Evolutionary conservation across 257 asterid species (phyloP), one percentile per base, ranked within the genome.

Genomic region (Nicotiana undulata): DNA sequence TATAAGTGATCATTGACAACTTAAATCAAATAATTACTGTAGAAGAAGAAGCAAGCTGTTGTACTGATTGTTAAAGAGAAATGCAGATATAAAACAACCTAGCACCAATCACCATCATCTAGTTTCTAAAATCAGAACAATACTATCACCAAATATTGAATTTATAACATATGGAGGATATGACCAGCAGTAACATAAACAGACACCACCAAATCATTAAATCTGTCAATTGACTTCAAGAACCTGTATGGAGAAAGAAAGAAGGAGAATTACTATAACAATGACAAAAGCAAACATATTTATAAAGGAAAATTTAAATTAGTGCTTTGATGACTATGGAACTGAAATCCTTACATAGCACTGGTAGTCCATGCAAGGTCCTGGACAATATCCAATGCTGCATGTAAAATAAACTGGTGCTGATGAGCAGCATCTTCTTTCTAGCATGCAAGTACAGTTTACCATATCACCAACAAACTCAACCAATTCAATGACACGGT

Each of bases 131-230:
- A 22, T 18, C 6, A 72, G 26, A 46, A 72, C 13, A 24, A 24
- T 24, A 11, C 24, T 46, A 20, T 46, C 22, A 46, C 34, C 24
- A 24, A 22, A 15, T 46, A 72, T 13, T 49, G 24, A 46, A 3
- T 15, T 68, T 29, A 67, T 34, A 83, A 75, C 52, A 79, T 75
- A 81, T 63, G 84, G 63, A 96, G 98, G 98, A 96, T 96, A 96
- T 96, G 99, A 88, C 99, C 99, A 63, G 98, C 98, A 83, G 97
- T 94, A 72, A 96, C 98, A 75, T 94, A 91, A 8, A 96, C 97
- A 4, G 98, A 94, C n/a, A 94, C 99, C 86, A 89, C 95, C 90
- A 94, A 84, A 87, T 94, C 99, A 68, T 92, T 91, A 87, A 96
- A 96, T 84, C 98, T 86, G 84, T 96, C 98, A 6, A 93, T 89